These are phyloP conservation scores for Hanseniaspora nectarophila DNA, from an alignment of 805 yeast genomes.

Conservation along the genomic window DNA sequence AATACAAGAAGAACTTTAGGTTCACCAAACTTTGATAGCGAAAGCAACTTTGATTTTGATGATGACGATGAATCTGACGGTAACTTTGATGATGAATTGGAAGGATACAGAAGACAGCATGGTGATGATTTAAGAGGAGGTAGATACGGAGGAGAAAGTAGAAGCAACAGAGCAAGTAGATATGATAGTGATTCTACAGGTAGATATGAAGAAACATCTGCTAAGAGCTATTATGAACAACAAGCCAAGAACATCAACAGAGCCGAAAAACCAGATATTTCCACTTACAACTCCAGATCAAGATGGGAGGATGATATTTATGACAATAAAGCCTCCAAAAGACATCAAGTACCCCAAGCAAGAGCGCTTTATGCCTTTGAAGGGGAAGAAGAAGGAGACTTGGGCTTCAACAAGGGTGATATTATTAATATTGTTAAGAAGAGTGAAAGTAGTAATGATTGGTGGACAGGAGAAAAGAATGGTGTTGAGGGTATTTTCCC, in stretches of 20 bases:
- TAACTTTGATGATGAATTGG: slow-evolving; percentile 16
- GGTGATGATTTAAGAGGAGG: slow-evolving; percentile 16
- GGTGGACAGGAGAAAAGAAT: slow-evolving; percentile 95
- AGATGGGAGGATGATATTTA: slow-evolving; percentile 84
- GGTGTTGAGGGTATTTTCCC: slow-evolving; percentile 90
- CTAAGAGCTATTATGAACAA: slow-evolving; percentile 31
- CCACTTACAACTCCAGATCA: slow-evolving; percentile 24
- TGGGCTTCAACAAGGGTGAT: slow-evolving; percentile 89
- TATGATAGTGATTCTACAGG: slow-evolving; percentile 29
- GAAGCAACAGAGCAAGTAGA: slow-evolving; percentile 19
- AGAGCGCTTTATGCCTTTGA: slow-evolving; percentile 79
- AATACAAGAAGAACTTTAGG: too few relatives aligned
- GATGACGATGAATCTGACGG: slow-evolving; percentile 21
- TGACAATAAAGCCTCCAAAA: slow-evolving; percentile 42
- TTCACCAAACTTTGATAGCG: slow-evolving; percentile 21
- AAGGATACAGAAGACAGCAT: slow-evolving; percentile 15
- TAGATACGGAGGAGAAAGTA: neutral
- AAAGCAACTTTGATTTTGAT: slow-evolving; percentile 21
- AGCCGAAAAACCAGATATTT: slow-evolving; percentile 7
- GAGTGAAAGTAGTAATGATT: slow-evolving; percentile 81
- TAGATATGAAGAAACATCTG: slow-evolving; percentile 31
- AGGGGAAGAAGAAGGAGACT: slow-evolving; percentile 89
- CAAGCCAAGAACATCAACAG: slow-evolving; percentile 15
- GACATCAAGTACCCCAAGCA: slow-evolving; percentile 50
- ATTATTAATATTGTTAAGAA: slow-evolving; percentile 75